Evolutionary conservation across 2,329 filamentous ascomycete genomes (phyloP), one percentile per base, ranked within the genome.

Genomic region (Sordariomycetes sp.): DNA sequence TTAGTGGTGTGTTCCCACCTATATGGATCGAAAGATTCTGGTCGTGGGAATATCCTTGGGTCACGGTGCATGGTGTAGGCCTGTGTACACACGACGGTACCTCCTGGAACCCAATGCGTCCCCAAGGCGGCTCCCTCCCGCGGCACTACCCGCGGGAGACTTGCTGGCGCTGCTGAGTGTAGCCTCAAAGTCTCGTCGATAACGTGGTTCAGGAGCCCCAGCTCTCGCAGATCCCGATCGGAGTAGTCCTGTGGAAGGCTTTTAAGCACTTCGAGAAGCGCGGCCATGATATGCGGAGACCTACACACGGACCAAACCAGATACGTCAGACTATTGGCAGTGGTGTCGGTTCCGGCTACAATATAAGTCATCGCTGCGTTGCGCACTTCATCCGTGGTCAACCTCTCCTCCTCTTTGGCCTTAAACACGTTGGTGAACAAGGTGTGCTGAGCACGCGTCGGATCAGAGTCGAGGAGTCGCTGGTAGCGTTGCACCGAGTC

Each of bases 1-100:
- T 36, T 46, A 5, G 39, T 61, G 16, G 47, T 39, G 7, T 38
- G 30, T 4, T 40, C 39, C 63, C 64, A 68, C 23, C 64, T 33
- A 41, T 19, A 10, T 2, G 30, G 30, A 21, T 20, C 12, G 21
- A 32, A 32, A 53, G 12, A 16, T 15, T 36, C 46, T 0, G 67
- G 65, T 1, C 66, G 49, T 0, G 51, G 45, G 33, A 63, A 72
- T 1, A 66, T 49, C 0, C 39, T 37, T 0, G 53, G 44, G 32
- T 66, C 54, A 6, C 64, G 55, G 42, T 72, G 67, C 34, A 71
- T 47, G n/a, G 55, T 65, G 39, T 63, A 70, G 6, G 59, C 48
- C 45, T 70, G 65, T 0, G 63, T 58, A 2, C 49, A 50, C 0
- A 70, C 59, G 0, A 49, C 55, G 1, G 51, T 50, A 2, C 63